Base-by-base conservation (phyloP, 208 protist genomes). In the Trypanosoma avium region DNA sequence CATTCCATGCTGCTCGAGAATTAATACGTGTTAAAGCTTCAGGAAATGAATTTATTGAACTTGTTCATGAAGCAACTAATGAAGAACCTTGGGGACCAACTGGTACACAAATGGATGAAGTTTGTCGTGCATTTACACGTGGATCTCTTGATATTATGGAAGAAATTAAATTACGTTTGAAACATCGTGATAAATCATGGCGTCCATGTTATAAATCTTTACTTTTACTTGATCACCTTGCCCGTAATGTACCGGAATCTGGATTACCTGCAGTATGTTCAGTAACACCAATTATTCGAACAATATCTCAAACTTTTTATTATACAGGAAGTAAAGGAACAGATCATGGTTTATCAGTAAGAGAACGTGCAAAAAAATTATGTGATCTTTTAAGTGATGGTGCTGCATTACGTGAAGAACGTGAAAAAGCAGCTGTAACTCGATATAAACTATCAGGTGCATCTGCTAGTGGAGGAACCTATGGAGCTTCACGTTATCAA, bases 11-110 rank as follows among this genome's bases (percentile, higher is more conserved):
- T 6, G 84, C 80, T 42, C 81, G 84, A 56, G 90, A 96, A 67
- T 80, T 86, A 77, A 64, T 85, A n/a, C 90, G 90, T 30, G 85
- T 96, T 26, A 87, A 88, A 75, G 72, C 79, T 19, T 77, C 74
- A 17, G 77, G 86, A 45, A 86, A 73, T 62, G 82, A 93, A 68
- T 86, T 78, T 73, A 63, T 92, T 21, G 56, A 56, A 27, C 67
- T 92, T 30, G 79, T 93, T 22, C 86, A 93, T 70, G 78, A 81
- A 30, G 90, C 90, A 24, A 93, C 86, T 24, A 96, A 92, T 64
- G 84, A 93, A 61, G 90, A 96, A 15, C 90, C 90, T 61, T 96
- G 90, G 87, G 90, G 90, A 7, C 90, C 90, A 19, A 96, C 90
- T 0, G 90, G 90, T 0, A 55, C 79, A 24, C 90, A 96, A 75